Evolutionary conservation across 164 flowering plant genomes (phyloP).

Genomic region (grape (Vitis vinifera)): ASM3070453v1 NC_081805.1:1757501-1758000

Average conservation of each 20-base stretch:
- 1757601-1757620: slow-evolving; percentile 2
- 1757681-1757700: slow-evolving; percentile 1
- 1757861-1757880: slow-evolving; percentile 59
- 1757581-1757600: slow-evolving; percentile 3
- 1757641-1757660: slow-evolving; percentile 9
- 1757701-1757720: slow-evolving; percentile 12
- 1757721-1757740: no score
- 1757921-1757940: slow-evolving; percentile 88
- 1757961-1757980: no score
- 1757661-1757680: not conserved
- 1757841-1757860: slow-evolving; percentile 59
- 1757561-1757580: slow-evolving; percentile 4
- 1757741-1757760: slow-evolving; percentile 1
- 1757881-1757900: slow-evolving; percentile 99
- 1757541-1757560: not conserved
- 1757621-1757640: no score
- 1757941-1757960: not conserved
- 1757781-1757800: no score
- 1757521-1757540: slow-evolving; percentile 1
- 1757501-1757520: not conserved
- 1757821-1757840: slow-evolving; percentile 81
- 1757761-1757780: no score
- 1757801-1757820: slow-evolving; percentile 23
- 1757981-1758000: not conserved
- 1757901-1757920: slow-evolving; percentile 94